phyloP scores from a whole-genome alignment of 2,329 filamentous ascomycete species.

The Ramichloridium luteum region DNA sequence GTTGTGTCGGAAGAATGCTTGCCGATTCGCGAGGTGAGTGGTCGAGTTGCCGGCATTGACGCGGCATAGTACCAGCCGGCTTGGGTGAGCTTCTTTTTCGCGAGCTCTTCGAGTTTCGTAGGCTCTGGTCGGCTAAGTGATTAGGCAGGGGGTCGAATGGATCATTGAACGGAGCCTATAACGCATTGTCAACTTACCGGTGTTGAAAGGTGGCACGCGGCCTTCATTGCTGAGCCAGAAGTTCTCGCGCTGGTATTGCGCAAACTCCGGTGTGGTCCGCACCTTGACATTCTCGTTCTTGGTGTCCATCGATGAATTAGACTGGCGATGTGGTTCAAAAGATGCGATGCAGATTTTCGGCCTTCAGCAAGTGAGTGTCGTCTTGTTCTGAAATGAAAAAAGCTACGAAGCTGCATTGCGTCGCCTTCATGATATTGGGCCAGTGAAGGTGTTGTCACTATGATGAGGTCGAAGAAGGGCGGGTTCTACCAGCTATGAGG shows the following conservation, averaged over 20 bases:
- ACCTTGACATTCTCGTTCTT: constrained; percentile 40
- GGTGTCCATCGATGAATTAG: constrained; percentile 34
- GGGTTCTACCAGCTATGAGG: too few species aligned
- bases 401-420: too few species aligned
- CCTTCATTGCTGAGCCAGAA: constrained; percentile 44
- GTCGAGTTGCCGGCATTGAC: constrained; percentile 44
- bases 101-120: constrained; percentile 45
- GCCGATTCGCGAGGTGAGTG: constrained; percentile 45
- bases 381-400: too few species aligned
- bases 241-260: constrained; percentile 42
- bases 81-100: constrained; percentile 43
- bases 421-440: too few species aligned
- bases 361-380: too few species aligned
- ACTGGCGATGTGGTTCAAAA: too few species aligned
- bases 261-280: constrained; percentile 42
- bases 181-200: too few species aligned
- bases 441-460: too few species aligned
- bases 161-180: background rate
- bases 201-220: constrained; percentile 40
- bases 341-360: too few species aligned
- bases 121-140: constrained; percentile 37
- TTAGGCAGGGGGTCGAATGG: constrained; percentile 1
- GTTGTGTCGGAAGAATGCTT: constrained; percentile 52
- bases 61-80: constrained; percentile 49
- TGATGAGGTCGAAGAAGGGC: too few species aligned